Evolutionary conservation across 352 stramenopile genomes (phyloP).

Genomic region (Pythium biforme): DNA sequence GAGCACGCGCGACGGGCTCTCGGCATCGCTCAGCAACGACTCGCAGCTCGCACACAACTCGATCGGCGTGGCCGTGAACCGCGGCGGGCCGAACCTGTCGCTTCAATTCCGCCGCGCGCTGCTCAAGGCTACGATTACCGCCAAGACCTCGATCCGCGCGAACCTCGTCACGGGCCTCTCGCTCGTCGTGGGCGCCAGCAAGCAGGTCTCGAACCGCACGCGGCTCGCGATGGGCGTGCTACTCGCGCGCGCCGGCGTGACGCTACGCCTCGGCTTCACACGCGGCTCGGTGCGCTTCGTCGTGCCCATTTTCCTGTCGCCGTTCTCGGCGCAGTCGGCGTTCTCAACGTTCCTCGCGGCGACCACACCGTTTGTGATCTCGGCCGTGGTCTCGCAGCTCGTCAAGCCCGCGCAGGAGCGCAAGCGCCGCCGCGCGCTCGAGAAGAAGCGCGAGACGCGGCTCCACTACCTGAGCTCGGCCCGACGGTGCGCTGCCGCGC

Average conservation of each 20-base stretch:
- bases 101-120: slow-evolving; percentile 48
- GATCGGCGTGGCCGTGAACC: slow-evolving; percentile 44
- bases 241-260: slow-evolving; percentile 54
- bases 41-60: slow-evolving; percentile 40
- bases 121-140: slow-evolving; percentile 32
- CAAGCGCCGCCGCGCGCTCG: slow-evolving; percentile 43
- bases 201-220: slow-evolving; percentile 58
- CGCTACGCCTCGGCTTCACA: slow-evolving; percentile 68
- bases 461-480: slow-evolving; percentile 62
- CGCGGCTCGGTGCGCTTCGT: slow-evolving; percentile 81
- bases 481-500: slow-evolving; percentile 49
- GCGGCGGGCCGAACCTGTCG: slow-evolving; percentile 53
- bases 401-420: slow-evolving; percentile 66
- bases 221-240: slow-evolving; percentile 59
- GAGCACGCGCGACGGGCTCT: slow-evolving; percentile 74
- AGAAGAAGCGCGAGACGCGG: slow-evolving; percentile 44
- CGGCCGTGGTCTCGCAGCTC: slow-evolving; percentile 62
- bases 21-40: slow-evolving; percentile 57
- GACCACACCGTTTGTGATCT: slow-evolving; percentile 67
- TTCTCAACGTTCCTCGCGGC: slow-evolving; percentile 76
- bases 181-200: slow-evolving; percentile 48
- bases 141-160: slow-evolving; percentile 55
- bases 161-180: slow-evolving; percentile 49
- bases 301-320: slow-evolving; percentile 77
- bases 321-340: slow-evolving; percentile 62